Percentiles rank a stretch among this genome's conserved stretches.
Evolutionary conservation across 805 yeast genomes (phyloP).

Genomic region (Hanseniaspora valbyensis): DNA sequence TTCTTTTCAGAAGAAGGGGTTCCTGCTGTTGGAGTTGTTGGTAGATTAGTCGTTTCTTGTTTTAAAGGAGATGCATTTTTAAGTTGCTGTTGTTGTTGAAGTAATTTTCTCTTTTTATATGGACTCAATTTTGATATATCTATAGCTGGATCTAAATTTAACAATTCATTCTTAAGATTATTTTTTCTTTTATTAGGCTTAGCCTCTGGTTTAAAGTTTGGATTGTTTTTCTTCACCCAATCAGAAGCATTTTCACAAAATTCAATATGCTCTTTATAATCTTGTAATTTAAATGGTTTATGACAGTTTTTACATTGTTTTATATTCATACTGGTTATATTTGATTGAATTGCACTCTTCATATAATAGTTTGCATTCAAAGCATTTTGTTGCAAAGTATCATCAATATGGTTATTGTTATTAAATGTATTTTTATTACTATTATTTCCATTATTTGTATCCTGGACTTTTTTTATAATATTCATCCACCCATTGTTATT

Average conservation of each 20-base stretch:
- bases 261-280: conserved; percentile 26
- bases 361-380: conserved; percentile 22
- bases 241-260: conserved; percentile 10
- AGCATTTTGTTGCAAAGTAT: conserved; percentile 10
- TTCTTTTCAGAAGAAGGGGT: conserved; percentile 21
- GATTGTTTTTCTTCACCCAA: conserved; percentile 18
- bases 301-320: conserved; percentile 29
- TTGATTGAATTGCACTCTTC: conserved; percentile 19
- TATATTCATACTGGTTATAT: conserved; percentile 21
- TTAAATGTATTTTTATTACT: conserved; percentile 19
- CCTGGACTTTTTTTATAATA: conserved; percentile 18
- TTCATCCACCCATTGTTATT: conserved; percentile 13
- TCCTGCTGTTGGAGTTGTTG: conserved; percentile 18
- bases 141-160: background rate
- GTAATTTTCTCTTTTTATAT: conserved; percentile 18
- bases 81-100: conserved; percentile 18
- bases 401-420: conserved; percentile 16
- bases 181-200: conserved; percentile 6
- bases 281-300: conserved; percentile 24
- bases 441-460: conserved; percentile 18
- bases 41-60: conserved; percentile 17
- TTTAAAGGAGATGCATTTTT: conserved; percentile 19
- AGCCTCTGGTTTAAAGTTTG: conserved; percentile 16
- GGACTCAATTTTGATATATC: conserved; percentile 11
- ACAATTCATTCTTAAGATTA: background rate